These are phyloP conservation scores for Pyrus hybrid DNA, from an alignment of 331 rosid genomes.

Conservation along the genomic window DNA sequence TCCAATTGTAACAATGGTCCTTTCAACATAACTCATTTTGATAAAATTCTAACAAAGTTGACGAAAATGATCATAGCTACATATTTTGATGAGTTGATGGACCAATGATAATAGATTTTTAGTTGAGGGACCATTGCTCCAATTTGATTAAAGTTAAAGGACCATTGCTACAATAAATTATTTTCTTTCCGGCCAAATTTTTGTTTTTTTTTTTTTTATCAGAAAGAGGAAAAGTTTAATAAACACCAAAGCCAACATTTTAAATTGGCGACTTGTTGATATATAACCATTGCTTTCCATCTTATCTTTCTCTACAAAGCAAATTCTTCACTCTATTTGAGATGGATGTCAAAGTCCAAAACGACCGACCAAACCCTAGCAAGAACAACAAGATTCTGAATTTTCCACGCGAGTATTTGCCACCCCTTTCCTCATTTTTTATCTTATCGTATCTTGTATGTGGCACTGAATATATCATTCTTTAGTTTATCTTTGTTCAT, in stretches of 20 bases:
- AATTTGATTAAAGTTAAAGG: too few relatives aligned
- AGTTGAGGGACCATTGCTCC: too few relatives aligned
- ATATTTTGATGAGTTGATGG: too few relatives aligned
- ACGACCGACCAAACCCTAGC: neutral
- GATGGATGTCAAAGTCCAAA: neutral
- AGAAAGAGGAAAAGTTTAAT: too few relatives aligned
- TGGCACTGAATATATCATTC: neutral
- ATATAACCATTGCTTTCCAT: neutral
- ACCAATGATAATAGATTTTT: too few relatives aligned
- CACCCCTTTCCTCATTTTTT: neutral
- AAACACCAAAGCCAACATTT: too few relatives aligned
- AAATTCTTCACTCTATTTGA: neutral
- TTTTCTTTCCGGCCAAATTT: neutral
- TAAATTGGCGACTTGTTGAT: neutral
- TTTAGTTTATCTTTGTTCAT: conserved; percentile 6
- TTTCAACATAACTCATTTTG: too few relatives aligned
- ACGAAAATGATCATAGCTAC: too few relatives aligned
- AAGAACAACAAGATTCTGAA: neutral
- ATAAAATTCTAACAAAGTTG: too few relatives aligned
- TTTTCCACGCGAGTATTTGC: neutral
- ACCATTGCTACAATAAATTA: too few relatives aligned
- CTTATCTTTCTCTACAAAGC: neutral
- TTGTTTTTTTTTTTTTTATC: too few relatives aligned
- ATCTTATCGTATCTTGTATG: neutral
- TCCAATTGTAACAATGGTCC: too few relatives aligned